Evolutionary conservation across 2,329 filamentous ascomycete species (phyloP).

Genomic region (Neopestalotiopsis sp.): DNA sequence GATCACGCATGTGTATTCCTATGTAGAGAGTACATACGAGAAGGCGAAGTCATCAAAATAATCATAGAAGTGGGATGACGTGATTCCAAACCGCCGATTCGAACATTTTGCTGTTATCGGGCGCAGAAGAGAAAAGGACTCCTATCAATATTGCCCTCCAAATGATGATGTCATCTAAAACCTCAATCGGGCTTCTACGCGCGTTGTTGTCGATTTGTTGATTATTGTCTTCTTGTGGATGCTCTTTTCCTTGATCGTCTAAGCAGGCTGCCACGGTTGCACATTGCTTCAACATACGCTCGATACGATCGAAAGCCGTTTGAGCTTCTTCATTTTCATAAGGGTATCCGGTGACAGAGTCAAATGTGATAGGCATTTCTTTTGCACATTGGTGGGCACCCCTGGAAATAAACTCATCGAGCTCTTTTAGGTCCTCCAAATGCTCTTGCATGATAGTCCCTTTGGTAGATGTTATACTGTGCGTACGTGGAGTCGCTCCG

Average conservation of each 20-base stretch:
- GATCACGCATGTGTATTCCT: neutral
- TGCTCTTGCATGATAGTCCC: neutral
- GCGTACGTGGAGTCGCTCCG: neutral
- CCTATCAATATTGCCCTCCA: neutral
- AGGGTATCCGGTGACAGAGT: no score
- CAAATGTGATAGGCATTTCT: neutral
- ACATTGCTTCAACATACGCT: no score
- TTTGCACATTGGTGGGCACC: neutral
- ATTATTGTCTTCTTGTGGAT: no score
- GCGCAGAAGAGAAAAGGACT: neutral
- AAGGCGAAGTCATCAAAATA: neutral
- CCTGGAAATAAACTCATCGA: neutral
- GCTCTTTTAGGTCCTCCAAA: neutral
- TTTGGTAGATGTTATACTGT: neutral
- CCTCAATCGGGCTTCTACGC: no score
- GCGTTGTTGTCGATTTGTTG: no score
- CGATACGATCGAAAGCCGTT: no score
- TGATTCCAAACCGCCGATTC: neutral
- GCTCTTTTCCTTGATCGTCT: neutral
- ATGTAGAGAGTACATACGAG: neutral
- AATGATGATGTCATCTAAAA: neutral
- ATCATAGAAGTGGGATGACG: neutral
- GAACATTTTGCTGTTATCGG: neutral
- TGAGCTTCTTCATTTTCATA: neutral
- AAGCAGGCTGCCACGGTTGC: no score